A percentile compares a stretch with the other conserved stretches of the same genome.
These are phyloP conservation scores for Boehmeria nivea DNA, from an alignment of 306 rosid genomes.

Conservation along the genomic window DNA sequence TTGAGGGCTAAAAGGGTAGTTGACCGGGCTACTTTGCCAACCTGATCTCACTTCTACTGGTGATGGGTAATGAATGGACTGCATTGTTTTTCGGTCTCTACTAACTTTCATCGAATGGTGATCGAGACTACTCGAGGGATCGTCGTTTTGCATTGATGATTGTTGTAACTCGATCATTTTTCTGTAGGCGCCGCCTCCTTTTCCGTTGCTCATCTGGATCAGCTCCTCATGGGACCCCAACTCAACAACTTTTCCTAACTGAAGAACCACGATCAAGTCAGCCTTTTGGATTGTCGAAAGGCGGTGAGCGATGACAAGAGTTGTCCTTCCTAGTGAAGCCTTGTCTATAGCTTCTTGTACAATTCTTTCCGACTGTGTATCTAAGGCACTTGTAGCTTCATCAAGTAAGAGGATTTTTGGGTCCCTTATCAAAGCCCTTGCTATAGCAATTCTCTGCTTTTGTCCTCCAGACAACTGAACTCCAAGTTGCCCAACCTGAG, in stretches of 20 bases:
- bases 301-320: conserved; percentile 72
- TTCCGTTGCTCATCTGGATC: conserved; percentile 38
- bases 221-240: conserved; percentile 60
- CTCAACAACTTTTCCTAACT: conserved; percentile 65
- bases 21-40: conserved; percentile 28
- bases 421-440: conserved; percentile 69
- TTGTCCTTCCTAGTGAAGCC: conserved; percentile 73
- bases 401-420: conserved; percentile 73
- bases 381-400: conserved; percentile 93
- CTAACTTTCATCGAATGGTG: not conserved
- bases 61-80: conserved; percentile 15
- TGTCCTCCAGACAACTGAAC: conserved; percentile 81
- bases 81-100: not conserved
- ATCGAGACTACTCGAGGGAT: conserved; percentile 4
- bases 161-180: conserved; percentile 65
- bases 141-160: conserved; percentile 30
- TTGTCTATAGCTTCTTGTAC: conserved; percentile 71
- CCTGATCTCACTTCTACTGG: conserved; percentile 23
- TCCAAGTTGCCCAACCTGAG: conserved; percentile 79
- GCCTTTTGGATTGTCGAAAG: conserved; percentile 63
- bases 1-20: conserved; percentile 33
- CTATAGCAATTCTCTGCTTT: conserved; percentile 87
- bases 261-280: conserved; percentile 57
- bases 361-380: conserved; percentile 62
- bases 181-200: conserved; percentile 44